Conservation (phyloP, 129 eudicot genomes). For the Helichrysum umbraculigerum region DNA sequence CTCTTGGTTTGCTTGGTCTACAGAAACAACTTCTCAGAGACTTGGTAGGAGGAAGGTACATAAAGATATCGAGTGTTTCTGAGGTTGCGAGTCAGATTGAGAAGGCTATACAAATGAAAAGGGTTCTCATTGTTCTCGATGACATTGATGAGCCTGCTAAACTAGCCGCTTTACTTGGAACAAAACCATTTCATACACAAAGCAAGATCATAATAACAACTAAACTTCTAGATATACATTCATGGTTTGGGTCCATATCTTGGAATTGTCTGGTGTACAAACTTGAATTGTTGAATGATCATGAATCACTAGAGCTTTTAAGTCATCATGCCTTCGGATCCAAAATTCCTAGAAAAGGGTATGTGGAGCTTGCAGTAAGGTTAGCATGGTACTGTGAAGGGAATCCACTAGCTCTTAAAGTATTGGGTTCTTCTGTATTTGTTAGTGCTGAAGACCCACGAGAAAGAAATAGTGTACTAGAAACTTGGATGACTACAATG, state of each 20-base stretch:
- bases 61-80: neutral
- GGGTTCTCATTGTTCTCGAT: neutral
- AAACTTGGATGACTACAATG: neutral
- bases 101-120: neutral
- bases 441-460: neutral
- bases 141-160: neutral
- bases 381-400: neutral
- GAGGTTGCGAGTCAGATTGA: neutral
- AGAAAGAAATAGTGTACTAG: neutral
- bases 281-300: neutral
- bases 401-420: conserved; percentile 1
- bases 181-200: neutral
- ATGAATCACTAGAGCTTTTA: neutral
- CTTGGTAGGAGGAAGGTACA: neutral
- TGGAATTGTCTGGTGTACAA: neutral
- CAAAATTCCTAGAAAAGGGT: neutral
- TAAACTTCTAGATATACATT: neutral
- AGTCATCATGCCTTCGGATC: neutral
- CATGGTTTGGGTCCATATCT: neutral
- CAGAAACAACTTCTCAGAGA: neutral
- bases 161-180: neutral
- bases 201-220: neutral
- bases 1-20: neutral
- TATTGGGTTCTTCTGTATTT: neutral
- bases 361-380: neutral